phyloP scores from a whole-genome alignment of 352 stramenopile genomes.

The Phytopythium ostracodes region DNA sequence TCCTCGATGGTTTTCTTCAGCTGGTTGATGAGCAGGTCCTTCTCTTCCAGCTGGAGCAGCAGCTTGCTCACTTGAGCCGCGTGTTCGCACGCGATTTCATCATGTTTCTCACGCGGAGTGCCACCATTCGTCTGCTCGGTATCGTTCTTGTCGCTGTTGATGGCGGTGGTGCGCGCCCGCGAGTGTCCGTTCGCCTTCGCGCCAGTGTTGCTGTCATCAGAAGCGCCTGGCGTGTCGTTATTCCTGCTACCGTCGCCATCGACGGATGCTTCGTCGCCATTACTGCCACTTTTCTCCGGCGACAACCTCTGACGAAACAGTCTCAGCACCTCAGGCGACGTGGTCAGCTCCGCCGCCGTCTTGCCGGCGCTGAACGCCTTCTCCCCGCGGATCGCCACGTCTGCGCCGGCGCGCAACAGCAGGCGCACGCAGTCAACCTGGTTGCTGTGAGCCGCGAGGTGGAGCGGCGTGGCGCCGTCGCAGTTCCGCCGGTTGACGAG shows the following conservation, averaged over 20 bases:
- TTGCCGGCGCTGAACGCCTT: constrained; percentile 53
- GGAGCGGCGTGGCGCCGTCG: constrained; percentile 74
- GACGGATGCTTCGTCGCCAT: not conserved
- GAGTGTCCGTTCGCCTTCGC: not conserved
- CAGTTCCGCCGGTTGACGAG: constrained; percentile 54
- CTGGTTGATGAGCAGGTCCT: constrained; percentile 75
- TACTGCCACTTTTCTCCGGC: not conserved
- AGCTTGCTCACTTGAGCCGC: constrained; percentile 27
- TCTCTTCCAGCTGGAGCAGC: constrained; percentile 76
- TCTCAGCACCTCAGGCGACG: constrained; percentile 34
- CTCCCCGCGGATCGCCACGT: constrained; percentile 37
- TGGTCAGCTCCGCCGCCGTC: constrained; percentile 50
- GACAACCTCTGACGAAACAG: constrained; percentile 22
- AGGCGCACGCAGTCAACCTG: constrained; percentile 49
- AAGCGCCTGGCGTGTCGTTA: not conserved
- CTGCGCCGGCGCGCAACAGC: constrained; percentile 40
- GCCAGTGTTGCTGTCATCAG: not conserved
- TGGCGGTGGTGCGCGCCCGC: not conserved
- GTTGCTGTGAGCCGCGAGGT: constrained; percentile 60
- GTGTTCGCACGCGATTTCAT: constrained; percentile 17
- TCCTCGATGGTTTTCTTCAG: constrained; percentile 77
- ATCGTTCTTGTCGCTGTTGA: not conserved
- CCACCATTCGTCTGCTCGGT: not conserved
- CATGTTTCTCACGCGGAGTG: not conserved
- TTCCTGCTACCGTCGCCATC: constrained; percentile 1